These are phyloP conservation scores for Drechslerella coelobrocha DNA, from an alignment of 2,329 filamentous ascomycete genomes.

Conservation along the genomic window DNA sequence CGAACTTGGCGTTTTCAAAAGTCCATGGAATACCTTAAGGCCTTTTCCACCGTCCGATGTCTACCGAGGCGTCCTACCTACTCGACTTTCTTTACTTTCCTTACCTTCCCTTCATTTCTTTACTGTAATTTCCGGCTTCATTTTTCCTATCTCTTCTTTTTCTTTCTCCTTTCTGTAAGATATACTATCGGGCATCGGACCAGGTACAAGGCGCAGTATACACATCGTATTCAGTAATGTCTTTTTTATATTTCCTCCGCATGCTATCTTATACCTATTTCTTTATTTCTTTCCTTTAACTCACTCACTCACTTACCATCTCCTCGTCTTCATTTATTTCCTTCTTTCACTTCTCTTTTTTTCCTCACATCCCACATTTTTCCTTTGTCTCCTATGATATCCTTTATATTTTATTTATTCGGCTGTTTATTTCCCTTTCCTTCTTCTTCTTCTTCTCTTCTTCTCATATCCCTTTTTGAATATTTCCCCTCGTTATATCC, in stretches of 20 bases:
- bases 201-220: constrained; percentile 8
- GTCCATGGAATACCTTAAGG: neutral
- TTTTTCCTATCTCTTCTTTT: neutral
- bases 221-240: constrained; percentile 3
- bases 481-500: no score
- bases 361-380: neutral
- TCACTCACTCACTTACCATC: neutral
- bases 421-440: neutral
- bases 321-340: no score
- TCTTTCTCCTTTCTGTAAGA: constrained; percentile 11
- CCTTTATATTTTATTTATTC: constrained; percentile 8
- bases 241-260: neutral
- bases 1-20: neutral
- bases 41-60: neutral
- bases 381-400: neutral
- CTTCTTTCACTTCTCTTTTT: neutral
- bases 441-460: neutral
- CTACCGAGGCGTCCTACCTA: neutral
- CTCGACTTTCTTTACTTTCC: constrained; percentile 1
- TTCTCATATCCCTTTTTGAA: neutral
- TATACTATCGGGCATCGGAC: constrained; percentile 8
- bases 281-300: neutral
- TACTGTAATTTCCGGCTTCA: constrained; percentile 7
- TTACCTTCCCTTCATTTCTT: constrained; percentile 9
- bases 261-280: neutral